These are phyloP conservation scores for Chlamydomonas asymmetrica DNA, from an alignment of 139 green algal species.

Conservation along the genomic window DNA sequence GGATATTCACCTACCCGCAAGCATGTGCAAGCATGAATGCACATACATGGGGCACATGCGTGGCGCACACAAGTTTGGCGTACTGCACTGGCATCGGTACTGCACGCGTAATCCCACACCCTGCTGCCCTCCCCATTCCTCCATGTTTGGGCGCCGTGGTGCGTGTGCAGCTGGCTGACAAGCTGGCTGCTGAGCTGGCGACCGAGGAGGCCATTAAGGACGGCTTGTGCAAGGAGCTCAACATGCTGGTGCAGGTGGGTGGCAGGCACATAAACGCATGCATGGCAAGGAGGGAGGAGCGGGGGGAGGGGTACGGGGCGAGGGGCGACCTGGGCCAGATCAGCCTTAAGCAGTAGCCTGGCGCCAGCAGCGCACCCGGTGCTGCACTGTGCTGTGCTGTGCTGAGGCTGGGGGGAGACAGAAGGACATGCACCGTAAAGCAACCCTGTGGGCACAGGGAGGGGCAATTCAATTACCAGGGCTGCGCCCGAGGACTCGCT, in stretches of 20 bases:
- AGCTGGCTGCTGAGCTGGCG: conserved; percentile 38
- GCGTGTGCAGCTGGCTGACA: background rate
- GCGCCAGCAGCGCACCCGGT: too few relatives aligned
- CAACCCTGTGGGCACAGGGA: too few relatives aligned
- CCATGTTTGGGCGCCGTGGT: background rate
- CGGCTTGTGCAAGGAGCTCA: conserved; percentile 63
- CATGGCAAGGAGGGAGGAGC: conserved; percentile 30
- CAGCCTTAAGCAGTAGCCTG: too few relatives aligned
- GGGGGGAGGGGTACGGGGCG: background rate
- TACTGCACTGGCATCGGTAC: background rate
- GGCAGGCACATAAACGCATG: conserved; percentile 60
- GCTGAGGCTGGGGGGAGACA: too few relatives aligned
- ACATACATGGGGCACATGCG: background rate
- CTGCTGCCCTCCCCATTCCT: background rate
- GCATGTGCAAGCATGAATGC: background rate
- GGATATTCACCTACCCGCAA: background rate
- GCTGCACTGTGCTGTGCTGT: too few relatives aligned
- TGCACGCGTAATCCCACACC: background rate
- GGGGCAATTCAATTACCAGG: too few relatives aligned
- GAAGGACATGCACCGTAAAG: too few relatives aligned
- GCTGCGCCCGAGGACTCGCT: too few relatives aligned
- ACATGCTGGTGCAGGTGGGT: conserved; percentile 61
- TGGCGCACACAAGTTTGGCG: background rate
- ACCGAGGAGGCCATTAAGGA: conserved; percentile 56
- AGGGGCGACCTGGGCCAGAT: too few relatives aligned